Conservation (phyloP, 345 rosid species). For the Salix caprea region DNA sequence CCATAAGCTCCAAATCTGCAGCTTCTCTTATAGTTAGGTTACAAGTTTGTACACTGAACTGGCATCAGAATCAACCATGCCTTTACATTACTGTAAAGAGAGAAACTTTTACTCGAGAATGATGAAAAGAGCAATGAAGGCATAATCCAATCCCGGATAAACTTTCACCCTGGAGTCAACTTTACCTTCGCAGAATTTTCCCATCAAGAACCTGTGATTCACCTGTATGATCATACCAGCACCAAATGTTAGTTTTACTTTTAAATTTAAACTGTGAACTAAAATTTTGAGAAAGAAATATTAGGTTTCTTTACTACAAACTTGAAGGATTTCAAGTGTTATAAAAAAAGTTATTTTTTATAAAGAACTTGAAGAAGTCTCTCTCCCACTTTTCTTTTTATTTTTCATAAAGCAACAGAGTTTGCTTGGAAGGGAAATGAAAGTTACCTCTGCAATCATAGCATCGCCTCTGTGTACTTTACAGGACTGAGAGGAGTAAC, state of each 20-base stretch:
- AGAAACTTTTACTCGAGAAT: too few relatives aligned
- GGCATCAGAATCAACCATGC: background rate
- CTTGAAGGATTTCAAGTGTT: background rate
- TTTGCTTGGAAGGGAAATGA: background rate
- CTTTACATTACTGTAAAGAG: too few relatives aligned
- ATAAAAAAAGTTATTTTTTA: too few relatives aligned
- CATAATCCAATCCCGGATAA: slow-evolving; percentile 62
- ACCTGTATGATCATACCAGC: slow-evolving; percentile 30
- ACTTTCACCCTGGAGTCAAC: slow-evolving; percentile 48
- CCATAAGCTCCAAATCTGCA: background rate
- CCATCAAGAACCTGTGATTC: slow-evolving; percentile 47
- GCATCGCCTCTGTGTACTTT: slow-evolving; percentile 42
- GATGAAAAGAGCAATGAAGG: slow-evolving; percentile 32
- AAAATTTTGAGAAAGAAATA: background rate
- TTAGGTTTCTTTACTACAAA: background rate
- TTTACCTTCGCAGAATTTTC: slow-evolving; percentile 51
- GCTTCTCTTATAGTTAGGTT: background rate
- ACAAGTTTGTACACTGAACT: background rate
- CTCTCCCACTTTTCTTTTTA: background rate
- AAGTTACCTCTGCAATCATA: slow-evolving; percentile 49
- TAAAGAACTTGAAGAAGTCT: too few relatives aligned
- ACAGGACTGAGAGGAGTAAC: slow-evolving; percentile 43
- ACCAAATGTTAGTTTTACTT: background rate
- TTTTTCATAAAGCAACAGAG: background rate
- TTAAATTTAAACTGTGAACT: background rate